Conservation (phyloP, 2,329 filamentous ascomycete species). For the Westerdykella aurantiaca region DNA sequence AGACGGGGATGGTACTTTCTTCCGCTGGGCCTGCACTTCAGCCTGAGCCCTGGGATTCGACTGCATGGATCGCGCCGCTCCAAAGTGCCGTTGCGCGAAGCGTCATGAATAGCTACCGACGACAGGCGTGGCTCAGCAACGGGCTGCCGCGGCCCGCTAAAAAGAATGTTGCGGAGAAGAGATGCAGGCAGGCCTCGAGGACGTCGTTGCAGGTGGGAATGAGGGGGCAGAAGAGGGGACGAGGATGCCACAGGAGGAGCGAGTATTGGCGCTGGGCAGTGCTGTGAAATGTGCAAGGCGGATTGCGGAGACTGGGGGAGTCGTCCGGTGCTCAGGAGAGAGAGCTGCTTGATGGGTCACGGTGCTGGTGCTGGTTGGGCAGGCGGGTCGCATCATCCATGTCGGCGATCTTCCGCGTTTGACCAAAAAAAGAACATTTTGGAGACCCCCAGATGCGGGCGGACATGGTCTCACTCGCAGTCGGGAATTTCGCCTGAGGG, state of each 20-base stretch:
- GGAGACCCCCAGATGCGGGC: neutral
- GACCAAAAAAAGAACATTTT: neutral
- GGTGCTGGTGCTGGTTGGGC: neutral
- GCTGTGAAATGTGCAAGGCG: too few relatives aligned
- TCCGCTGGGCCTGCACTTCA: conserved; percentile 55
- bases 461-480: neutral
- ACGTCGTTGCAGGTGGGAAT: neutral
- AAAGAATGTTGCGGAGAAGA: conserved; percentile 7
- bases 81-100: conserved; percentile 23
- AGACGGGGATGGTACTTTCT: conserved; percentile 44
- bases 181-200: neutral
- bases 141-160: conserved; percentile 12
- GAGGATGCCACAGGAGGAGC: too few relatives aligned
- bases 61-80: conserved; percentile 40
- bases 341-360: neutral
- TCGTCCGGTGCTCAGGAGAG: neutral
- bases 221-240: neutral
- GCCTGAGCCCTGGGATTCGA: conserved; percentile 47
- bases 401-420: neutral
- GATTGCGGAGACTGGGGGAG: too few relatives aligned
- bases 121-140: conserved; percentile 19
- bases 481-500: neutral
- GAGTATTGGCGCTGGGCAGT: too few relatives aligned
- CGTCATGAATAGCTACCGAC: conserved; percentile 31
- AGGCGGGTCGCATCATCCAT: neutral